Evolutionary conservation across 2,329 filamentous ascomycete species (phyloP), one percentile per base, ranked within the genome.

Genomic region (Colletotrichum viniferum): DNA sequence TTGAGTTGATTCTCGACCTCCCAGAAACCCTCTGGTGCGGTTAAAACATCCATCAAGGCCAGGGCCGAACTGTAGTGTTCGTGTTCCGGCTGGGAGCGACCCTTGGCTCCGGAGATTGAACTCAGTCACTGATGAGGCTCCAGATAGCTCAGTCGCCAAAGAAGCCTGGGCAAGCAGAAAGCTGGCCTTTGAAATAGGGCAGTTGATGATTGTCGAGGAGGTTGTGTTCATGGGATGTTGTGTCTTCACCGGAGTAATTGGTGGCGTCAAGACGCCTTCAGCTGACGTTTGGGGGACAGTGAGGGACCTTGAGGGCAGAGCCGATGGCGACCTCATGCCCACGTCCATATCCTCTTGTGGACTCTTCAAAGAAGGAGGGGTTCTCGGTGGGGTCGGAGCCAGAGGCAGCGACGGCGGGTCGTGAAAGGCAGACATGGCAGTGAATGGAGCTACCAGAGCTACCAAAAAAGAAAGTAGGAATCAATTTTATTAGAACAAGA

Each of bases 121-220:
- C 58, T 52, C 56, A 13, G 63, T 63, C 13, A 48, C 36, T 36
- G 69, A 60, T 48, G 56, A 73, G 16, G 43, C 32, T 18, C 68
- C 61, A 18, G 18, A 58, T 5, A 75, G 55, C 9, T n/a, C 36
- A 9, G 56, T 60, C 30, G 69, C 69, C 38, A 75, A 43, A 28
- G 73, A 68, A 21, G 63, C 73, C 56, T 68, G 73, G 26, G 73
- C 73, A 28, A 75, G 73, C 26, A 75, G 56, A 14, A 75, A 75
- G 43, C 73, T 73, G n/a, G 73, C 63, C 21, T 73, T 73, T 16
- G 73, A 75, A 34, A 75, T 68, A 12, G 69, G 63, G 28, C 73
- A 75, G 32, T 73, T 48, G 26, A 64, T 60, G 18, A 32, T n/a
- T 36, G 62, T 58, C 30, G 34, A 4, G 28, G 38, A 10, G n/a